Percentiles rank a stretch among this genome's conserved stretches.
phyloP scores from a whole-genome alignment of 495 filamentous ascomycete genomes.

The Neurospora sp. region DNA sequence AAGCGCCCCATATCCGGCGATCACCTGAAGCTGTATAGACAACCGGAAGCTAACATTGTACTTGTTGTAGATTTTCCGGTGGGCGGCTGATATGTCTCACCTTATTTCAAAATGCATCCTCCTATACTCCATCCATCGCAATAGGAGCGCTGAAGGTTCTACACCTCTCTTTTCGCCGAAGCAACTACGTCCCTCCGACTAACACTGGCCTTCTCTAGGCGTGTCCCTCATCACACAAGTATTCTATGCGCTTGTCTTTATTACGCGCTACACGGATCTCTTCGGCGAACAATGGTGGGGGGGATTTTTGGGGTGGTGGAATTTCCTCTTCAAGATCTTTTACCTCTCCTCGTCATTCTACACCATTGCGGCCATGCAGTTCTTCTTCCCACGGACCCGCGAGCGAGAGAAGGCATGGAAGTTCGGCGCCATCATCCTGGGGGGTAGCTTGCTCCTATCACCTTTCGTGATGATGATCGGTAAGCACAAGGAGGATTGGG shows the following conservation, averaged over 20 bases:
- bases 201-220: constrained; percentile 38
- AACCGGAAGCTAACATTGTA: neutral
- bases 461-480: constrained; percentile 60
- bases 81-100: constrained; percentile 75
- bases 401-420: constrained; percentile 91
- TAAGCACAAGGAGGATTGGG: constrained; percentile 25
- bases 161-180: neutral
- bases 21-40: neutral
- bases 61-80: constrained; percentile 55
- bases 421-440: constrained; percentile 54
- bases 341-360: constrained; percentile 82
- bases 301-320: constrained; percentile 34
- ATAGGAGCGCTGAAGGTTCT: constrained; percentile 76
- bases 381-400: constrained; percentile 73
- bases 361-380: constrained; percentile 78
- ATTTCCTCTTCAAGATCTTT: constrained; percentile 73
- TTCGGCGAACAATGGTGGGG: constrained; percentile 35
- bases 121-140: constrained; percentile 82
- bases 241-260: constrained; percentile 79
- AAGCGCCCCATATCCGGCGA: neutral
- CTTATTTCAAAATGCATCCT: constrained; percentile 77
- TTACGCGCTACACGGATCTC: constrained; percentile 79
- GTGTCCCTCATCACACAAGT: constrained; percentile 91
- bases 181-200: constrained; percentile 4
- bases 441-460: constrained; percentile 47